Base-by-base conservation (phyloP, 2,329 filamentous ascomycete species). In the Apiospora kogelbergensis region DNA sequence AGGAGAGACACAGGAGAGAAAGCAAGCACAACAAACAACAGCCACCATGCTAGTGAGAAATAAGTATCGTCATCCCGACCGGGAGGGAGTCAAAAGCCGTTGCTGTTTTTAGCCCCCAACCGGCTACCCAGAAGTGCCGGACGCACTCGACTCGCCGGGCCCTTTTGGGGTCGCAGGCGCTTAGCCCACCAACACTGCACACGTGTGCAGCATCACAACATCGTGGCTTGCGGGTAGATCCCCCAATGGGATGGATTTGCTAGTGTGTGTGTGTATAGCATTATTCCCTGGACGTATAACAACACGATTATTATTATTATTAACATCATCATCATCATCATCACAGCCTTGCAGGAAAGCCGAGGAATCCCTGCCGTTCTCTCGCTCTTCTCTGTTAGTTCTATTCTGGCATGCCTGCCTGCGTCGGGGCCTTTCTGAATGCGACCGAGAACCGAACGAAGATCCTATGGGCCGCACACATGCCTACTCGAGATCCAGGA, bases 21-120 rank as follows among this genome's bases (percentile, higher is more conserved):
- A 37, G 9, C 17, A 60, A 60, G 17, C 10, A 60, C 30, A 37
- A n/a, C 6, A 9, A 20, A 57, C 15, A 7, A 33, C 26, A 45
- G n/a, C 20, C 24, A 53, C n/a, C 46, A 53, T 24, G 13, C 40
- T 17, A 30, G 46, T 30, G 15, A 33, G 48, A 33, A 17, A 13
- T 48, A 48, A 46, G 44, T 26, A 15, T 57, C 26, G 26, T 9
- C 48, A 30, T 30, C 26, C 48, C 48, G 48, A 33, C n/a, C n/a
- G 7, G 15, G 26, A 33, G 9, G 24, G 48, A 33, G 48, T 57
- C 48, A 57, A 26, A 26, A 57, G 48, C 24, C 48, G 53, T 33
- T 60, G 53, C 53, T 60, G 53, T n/a, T 60, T 60, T 60, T 37
- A 60, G 53, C 53, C 53, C 53, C 53, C 53, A 60, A 60, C 53